Base-by-base conservation (phyloP, 2,329 filamentous ascomycete species). In the Xylariaceae sp. region DNA sequence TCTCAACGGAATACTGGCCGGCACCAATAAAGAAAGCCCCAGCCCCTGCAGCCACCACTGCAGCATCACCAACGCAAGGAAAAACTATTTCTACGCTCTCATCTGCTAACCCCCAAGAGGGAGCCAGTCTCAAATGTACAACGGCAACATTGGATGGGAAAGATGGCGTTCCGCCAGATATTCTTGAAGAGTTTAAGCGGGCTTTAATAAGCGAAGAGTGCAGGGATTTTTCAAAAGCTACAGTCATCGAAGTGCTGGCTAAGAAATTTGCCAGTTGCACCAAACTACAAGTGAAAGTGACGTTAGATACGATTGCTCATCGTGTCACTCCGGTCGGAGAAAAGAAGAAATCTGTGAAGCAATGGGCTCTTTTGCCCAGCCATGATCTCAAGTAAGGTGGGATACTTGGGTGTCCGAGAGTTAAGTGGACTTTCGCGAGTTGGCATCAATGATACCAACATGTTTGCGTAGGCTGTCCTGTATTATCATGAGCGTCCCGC, bases 1-100 rank as follows among this genome's bases (percentile, higher is more conserved):
- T 92, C 67, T 91, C 89, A 0, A 83, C 83, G 0, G 71, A 76
- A 0, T 97, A 97, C 70, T 97, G 94, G 94, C 61, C 64, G 26
- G 12, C 50, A 11, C 72, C 76, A 32, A 60, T 72, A 1, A 74
- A 75, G 54, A 65, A 65, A 49, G 48, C 31, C 19, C 73, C 71
- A 49, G 48, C 31, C 19, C 73, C 71, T 41, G 50, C n/a, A 55
- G 50, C 19, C 56, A 60, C 50, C 31, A 42, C 51, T 37, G 51
- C 52, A 26, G 30, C 42, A 27, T 49, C 51, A 2, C 47, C 60
- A 35, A 26, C 51, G 3, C 32, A 61, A 26, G 49, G 47, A 31
- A 47, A 57, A 3, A 48, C 55, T 7, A 42, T 56, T 37, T 58
- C 60, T 19, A 66, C 66, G 64, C 55, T 63, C 27, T 63, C 65